Conservation (phyloP, 306 rosid species). For the Prunus kanzakura region DNA sequence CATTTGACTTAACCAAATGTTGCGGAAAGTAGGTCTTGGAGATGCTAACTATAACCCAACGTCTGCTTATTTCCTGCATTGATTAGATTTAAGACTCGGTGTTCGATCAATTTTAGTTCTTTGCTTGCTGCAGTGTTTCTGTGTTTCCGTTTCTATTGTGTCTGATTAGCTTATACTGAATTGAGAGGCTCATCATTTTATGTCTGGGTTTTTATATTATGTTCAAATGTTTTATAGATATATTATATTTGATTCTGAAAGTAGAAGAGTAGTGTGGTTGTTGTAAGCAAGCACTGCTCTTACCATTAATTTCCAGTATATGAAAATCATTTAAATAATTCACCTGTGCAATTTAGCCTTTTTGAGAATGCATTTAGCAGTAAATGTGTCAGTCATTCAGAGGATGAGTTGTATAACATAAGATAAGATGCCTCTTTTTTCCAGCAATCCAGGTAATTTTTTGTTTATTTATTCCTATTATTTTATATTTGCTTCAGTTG, state of each 20-base stretch:
- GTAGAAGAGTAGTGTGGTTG: neutral
- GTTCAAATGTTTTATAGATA: neutral
- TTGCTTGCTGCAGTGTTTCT: neutral
- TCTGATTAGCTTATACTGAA: neutral
- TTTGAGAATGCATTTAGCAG: too few species aligned
- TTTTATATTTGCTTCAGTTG: neutral
- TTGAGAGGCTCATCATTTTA: neutral
- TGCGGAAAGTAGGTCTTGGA: neutral
- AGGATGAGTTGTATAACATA: neutral
- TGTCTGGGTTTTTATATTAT: neutral
- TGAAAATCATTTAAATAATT: constrained; percentile 4
- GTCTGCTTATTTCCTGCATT: constrained; percentile 10
- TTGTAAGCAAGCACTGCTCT: neutral
- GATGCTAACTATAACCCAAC: constrained; percentile 3
- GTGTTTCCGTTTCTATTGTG: neutral
- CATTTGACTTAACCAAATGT: constrained; percentile 9
- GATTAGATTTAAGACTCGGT: constrained; percentile 8
- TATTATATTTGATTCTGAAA: neutral
- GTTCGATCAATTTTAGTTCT: neutral
- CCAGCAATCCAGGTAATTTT: constrained; percentile 13
- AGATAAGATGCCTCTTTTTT: neutral
- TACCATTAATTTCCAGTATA: neutral
- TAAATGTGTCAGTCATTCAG: neutral
- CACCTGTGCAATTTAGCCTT: neutral
- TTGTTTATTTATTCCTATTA: constrained; percentile 6